Base-by-base conservation (phyloP, 2,329 filamentous ascomycete species). In the Colletotrichum sp. region DNA sequence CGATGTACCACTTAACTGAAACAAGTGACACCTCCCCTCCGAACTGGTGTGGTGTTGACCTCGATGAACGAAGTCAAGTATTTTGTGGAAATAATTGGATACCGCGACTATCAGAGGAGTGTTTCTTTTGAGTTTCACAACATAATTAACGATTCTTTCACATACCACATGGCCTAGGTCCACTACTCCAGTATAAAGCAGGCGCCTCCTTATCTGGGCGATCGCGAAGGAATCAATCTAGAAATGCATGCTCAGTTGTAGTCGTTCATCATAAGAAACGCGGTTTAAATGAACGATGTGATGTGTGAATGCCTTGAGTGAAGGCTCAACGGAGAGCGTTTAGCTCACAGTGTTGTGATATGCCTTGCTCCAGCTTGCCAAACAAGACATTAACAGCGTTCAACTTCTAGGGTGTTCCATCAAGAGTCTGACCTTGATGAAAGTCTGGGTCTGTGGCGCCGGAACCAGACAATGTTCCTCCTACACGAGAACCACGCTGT, bases 71-170 rank as follows among this genome's bases (percentile, higher is more conserved):
- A 36, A 16, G 3, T 36, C 34, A 36, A 36, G 34, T 4, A 36
- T 8, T 4, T 36, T 36, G 0, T 2, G 0, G 0, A 4, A 1
- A 16, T 16, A 1, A 36, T 16, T 5, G 0, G 34, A 44, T 1
- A 8, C 0, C 36, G 16, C 36, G 16, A 19, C 0, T 16, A 19
- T 0, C 36, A 19, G 8, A 5, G 16, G 36, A 44, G 36, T 44
- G 4, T 16, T 39, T 3, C 1, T 5, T 44, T 9, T 19, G 36
- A 9, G 8, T 44, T 5, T 9, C 15, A 5, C 4, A 44, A 16
- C 5, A 44, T 8, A 36, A 16, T 36, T 2, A 7, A 15, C 30
- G 13, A 2, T 3, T 36, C 13, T 36, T 36, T 15, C 1, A 36
- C 1, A 36, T 36, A 36, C 13, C 34, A 36, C 2, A 2, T 32